phyloP scores from a whole-genome alignment of 176 grass and related monocot genomes.

The Cenchrus americanus region DNA sequence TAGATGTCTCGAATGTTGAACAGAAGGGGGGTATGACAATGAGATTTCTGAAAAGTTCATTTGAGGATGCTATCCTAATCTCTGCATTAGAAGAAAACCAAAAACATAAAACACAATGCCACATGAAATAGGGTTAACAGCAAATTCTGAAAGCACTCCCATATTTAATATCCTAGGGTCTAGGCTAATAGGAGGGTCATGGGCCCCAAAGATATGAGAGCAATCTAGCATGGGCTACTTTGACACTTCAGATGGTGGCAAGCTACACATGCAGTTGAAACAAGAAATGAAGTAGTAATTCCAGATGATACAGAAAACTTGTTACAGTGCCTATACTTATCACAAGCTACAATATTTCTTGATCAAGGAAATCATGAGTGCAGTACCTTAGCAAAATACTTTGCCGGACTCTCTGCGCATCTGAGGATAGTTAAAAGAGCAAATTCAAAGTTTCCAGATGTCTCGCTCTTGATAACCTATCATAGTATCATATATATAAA shows the following conservation, averaged over 20 bases:
- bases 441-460: conserved; percentile 91
- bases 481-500: conserved; percentile 43
- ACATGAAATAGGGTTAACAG: background rate
- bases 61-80: conserved; percentile 2
- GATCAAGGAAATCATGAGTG: conserved; percentile 22
- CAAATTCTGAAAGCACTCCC: background rate
- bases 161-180: background rate
- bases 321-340: background rate
- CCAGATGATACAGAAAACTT: conserved; percentile 4
- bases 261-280: conserved; percentile 2
- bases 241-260: background rate
- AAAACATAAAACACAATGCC: background rate
- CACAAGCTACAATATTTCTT: conserved; percentile 27
- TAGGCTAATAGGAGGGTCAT: background rate
- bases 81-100: background rate
- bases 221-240: conserved; percentile 2
- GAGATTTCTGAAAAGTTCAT: background rate
- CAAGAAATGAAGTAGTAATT: conserved; percentile 15
- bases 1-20: background rate
- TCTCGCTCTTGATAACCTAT: conserved; percentile 93
- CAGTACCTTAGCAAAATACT: conserved; percentile 98
- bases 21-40: conserved; percentile 10
- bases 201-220: background rate
- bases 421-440: conserved; percentile 87
- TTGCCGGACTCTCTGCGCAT: conserved; percentile 87